A percentile compares a stretch with the other conserved stretches of the same genome.
Evolutionary conservation across 805 yeast species (phyloP).

Genomic region (Kodamaea hsintzibuensis): DNA sequence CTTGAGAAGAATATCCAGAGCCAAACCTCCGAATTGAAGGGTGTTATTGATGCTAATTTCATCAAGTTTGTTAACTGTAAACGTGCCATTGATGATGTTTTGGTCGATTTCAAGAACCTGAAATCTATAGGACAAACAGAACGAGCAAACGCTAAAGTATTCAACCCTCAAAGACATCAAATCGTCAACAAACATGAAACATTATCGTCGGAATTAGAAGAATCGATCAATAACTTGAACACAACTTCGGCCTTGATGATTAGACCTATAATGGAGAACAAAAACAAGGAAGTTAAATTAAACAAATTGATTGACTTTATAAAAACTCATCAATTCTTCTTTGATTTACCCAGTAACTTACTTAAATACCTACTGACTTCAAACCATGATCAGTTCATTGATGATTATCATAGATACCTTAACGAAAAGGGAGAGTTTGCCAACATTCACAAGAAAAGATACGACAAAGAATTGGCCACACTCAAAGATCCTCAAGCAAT

Average conservation of each 20-base stretch:
- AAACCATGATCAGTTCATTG: slow-evolving; percentile 38
- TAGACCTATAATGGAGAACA: slow-evolving; percentile 42
- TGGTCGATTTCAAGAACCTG: slow-evolving; percentile 33
- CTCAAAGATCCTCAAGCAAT: slow-evolving; percentile 14
- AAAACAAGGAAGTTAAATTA: slow-evolving; percentile 35
- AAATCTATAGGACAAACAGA: slow-evolving; percentile 38
- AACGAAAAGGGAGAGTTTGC: slow-evolving; percentile 24
- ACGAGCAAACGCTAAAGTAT: slow-evolving; percentile 34
- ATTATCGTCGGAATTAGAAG: slow-evolving; percentile 37
- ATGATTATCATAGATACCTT: slow-evolving; percentile 32
- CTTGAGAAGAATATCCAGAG: slow-evolving; percentile 35
- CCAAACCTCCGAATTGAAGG: slow-evolving; percentile 37
- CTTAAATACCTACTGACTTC: slow-evolving; percentile 27
- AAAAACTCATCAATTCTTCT: slow-evolving; percentile 30
- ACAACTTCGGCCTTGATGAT: slow-evolving; percentile 38
- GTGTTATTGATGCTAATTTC: slow-evolving; percentile 38
- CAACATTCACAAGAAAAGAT: slow-evolving; percentile 12
- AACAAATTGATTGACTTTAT: slow-evolving; percentile 37
- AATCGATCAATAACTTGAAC: slow-evolving; percentile 39
- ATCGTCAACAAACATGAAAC: slow-evolving; percentile 21
- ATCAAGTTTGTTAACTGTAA: slow-evolving; percentile 38
- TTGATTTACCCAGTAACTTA: slow-evolving; percentile 37
- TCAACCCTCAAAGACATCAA: slow-evolving; percentile 33
- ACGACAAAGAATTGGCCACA: slow-evolving; percentile 12
- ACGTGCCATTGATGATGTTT: slow-evolving; percentile 38